Percentiles rank a stretch among this genome's conserved stretches.
Conservation (phyloP, 2,329 filamentous ascomycete species). For the Gyromitra esculenta region DNA sequence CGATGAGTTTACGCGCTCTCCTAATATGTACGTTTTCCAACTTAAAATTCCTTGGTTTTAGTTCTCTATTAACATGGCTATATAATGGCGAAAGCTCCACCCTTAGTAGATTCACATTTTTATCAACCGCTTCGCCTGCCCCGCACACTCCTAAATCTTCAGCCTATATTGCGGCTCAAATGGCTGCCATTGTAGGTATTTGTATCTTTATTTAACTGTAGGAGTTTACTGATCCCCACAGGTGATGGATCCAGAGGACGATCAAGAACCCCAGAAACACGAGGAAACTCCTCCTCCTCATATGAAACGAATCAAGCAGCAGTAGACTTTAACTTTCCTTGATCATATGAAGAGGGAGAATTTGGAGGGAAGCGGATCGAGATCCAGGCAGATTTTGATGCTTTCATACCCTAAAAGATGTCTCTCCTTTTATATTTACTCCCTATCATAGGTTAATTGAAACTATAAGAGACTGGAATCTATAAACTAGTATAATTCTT, state of each 20-base stretch:
- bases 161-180: not conserved
- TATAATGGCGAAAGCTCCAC: not conserved
- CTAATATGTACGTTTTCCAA: not conserved
- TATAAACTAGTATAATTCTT: not conserved
- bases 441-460: not conserved
- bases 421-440: not conserved
- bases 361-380: not conserved
- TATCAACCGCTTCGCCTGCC: not conserved
- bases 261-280: not conserved
- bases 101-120: not conserved
- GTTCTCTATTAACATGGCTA: not conserved
- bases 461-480: not conserved
- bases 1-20: not conserved
- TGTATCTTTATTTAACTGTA: not conserved
- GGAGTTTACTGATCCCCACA: not conserved
- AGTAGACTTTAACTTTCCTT: not conserved
- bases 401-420: not conserved
- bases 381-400: not conserved
- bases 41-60: not conserved
- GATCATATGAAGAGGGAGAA: not conserved
- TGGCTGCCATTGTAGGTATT: conserved; percentile 4
- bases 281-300: not conserved
- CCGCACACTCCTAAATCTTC: not conserved
- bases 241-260: conserved; percentile 10
- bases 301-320: not conserved